Conservation (phyloP, 2,329 filamentous ascomycete species). For the Fusarium temperatum region DNA sequence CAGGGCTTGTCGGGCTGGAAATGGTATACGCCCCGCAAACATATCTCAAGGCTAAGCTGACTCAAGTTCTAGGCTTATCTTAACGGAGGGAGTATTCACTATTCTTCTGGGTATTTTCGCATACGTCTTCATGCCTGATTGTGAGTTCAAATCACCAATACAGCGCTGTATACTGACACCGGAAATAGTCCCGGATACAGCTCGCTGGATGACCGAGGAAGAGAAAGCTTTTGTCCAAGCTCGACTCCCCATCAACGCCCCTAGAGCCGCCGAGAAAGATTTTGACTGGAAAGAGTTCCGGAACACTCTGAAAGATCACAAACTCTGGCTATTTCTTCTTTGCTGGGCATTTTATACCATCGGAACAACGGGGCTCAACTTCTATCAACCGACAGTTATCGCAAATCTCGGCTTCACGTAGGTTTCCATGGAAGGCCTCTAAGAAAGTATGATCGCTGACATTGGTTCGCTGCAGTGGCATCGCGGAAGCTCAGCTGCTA, state of each 20-base stretch:
- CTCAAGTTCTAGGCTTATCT: neutral
- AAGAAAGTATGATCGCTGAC: neutral
- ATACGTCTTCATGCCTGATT: neutral
- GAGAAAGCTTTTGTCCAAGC: neutral
- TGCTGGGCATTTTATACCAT: neutral
- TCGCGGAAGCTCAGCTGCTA: neutral
- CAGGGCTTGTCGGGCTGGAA: neutral
- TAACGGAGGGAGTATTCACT: neutral
- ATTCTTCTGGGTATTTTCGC: neutral
- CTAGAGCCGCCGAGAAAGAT: neutral
- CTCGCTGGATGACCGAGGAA: neutral
- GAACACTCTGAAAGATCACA: neutral
- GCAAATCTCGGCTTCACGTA: neutral
- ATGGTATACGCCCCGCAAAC: neutral
- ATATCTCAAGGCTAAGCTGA: rapidly evolving
- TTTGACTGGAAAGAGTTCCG: neutral
- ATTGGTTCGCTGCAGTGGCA: neutral
- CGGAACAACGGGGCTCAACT: neutral
- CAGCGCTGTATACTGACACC: neutral
- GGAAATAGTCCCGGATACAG: neutral
- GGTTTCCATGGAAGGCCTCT: rapidly evolving
- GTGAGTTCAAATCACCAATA: neutral
- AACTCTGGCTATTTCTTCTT: neutral
- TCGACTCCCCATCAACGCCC: neutral
- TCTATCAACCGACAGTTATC: neutral